Evolutionary conservation across 768 basidiomycete species (phyloP).

Genomic region (Boletus subparvulus): DNA sequence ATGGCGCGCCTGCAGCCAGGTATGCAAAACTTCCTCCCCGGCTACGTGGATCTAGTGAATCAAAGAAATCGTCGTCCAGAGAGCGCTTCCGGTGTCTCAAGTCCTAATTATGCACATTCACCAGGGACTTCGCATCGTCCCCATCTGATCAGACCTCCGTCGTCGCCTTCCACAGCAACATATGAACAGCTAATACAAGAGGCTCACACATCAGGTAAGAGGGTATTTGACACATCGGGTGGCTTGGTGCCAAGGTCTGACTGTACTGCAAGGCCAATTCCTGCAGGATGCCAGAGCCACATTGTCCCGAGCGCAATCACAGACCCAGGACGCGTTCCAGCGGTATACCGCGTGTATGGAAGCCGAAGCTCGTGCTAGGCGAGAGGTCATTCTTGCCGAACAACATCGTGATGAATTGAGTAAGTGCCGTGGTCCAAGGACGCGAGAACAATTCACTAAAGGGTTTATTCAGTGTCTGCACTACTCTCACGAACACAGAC

Average conservation of each 20-base stretch:
- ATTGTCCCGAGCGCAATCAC: slow-evolving; percentile 64
- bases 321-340: slow-evolving; percentile 70
- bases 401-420: slow-evolving; percentile 65
- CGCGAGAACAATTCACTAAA: slow-evolving; percentile 21
- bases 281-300: slow-evolving; percentile 60
- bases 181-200: slow-evolving; percentile 57
- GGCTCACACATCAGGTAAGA: slow-evolving; percentile 59
- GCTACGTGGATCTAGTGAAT: slow-evolving; percentile 3
- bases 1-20: slow-evolving; percentile 37
- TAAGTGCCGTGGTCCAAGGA: slow-evolving; percentile 25
- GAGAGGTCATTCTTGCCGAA: slow-evolving; percentile 61
- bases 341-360: slow-evolving; percentile 70
- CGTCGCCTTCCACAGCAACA: slow-evolving; percentile 51
- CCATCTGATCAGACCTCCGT: slow-evolving; percentile 44
- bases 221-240: slow-evolving; percentile 8
- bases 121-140: slow-evolving; percentile 31
- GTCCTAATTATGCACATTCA: slow-evolving; percentile 32
- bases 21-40: slow-evolving; percentile 10
- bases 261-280: slow-evolving; percentile 48
- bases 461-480: slow-evolving; percentile 28
- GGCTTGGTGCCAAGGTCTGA: slow-evolving; percentile 4
- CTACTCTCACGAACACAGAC: slow-evolving; percentile 37
- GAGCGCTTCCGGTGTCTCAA: slow-evolving; percentile 30
- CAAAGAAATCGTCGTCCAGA: slow-evolving; percentile 18
- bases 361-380: slow-evolving; percentile 62